Evolutionary conservation across 192 early-diverging fungal genomes (phyloP).

Genomic region (Thamnidium elegans): DNA sequence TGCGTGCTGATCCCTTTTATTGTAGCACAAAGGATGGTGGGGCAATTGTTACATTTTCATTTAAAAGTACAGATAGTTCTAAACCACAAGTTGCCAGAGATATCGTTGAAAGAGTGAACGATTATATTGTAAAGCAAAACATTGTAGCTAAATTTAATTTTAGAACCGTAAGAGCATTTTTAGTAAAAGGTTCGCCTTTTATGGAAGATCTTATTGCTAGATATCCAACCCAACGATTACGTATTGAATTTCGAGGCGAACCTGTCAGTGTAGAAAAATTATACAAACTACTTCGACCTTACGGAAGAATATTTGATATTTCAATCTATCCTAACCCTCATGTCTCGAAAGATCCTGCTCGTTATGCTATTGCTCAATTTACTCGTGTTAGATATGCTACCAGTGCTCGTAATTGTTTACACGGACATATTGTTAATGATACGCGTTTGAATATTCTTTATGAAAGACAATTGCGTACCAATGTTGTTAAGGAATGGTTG

Average conservation of each 20-base stretch:
- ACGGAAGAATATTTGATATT: conserved; percentile 84
- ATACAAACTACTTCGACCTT: conserved; percentile 71
- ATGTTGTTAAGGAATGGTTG: conserved; percentile 61
- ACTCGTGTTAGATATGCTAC: conserved; percentile 78
- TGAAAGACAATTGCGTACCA: conserved; percentile 55
- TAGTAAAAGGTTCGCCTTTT: conserved; percentile 70
- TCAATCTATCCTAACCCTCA: conserved; percentile 51
- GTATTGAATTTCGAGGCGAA: conserved; percentile 75
- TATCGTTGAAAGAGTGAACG: conserved; percentile 41
- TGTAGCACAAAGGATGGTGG: conserved; percentile 38
- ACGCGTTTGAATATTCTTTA: conserved; percentile 64
- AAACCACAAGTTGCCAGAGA: conserved; percentile 38
- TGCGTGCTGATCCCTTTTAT: not conserved
- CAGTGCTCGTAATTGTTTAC: conserved; percentile 87
- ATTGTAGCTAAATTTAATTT: conserved; percentile 69
- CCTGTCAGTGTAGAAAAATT: conserved; percentile 66
- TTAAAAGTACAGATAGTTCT: conserved; percentile 30
- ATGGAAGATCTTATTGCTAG: conserved; percentile 65
- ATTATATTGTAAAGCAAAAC: conserved; percentile 52
- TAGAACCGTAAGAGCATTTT: conserved; percentile 56
- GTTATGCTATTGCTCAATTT: conserved; percentile 81
- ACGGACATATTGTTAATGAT: conserved; percentile 70
- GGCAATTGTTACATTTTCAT: conserved; percentile 54
- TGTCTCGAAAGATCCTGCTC: conserved; percentile 69
- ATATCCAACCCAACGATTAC: conserved; percentile 49